phyloP scores from a whole-genome alignment of 768 basidiomycete species.

The Psilocybe sp. region DNA sequence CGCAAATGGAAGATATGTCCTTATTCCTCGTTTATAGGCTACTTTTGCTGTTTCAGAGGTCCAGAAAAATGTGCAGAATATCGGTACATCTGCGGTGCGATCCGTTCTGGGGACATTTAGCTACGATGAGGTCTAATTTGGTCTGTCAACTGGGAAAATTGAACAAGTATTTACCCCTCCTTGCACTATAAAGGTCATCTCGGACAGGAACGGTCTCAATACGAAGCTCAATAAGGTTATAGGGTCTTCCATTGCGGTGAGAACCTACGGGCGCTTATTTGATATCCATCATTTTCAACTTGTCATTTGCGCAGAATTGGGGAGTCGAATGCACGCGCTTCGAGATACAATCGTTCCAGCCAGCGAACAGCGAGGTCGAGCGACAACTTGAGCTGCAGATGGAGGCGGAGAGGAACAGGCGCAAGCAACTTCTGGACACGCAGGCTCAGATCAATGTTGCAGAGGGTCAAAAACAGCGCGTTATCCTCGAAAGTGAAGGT shows the following conservation, averaged over 20 bases:
- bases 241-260: conserved; percentile 45
- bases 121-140: conserved; percentile 37
- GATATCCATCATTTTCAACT: neutral
- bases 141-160: no score
- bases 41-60: conserved; percentile 51
- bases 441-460: conserved; percentile 58
- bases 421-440: conserved; percentile 56
- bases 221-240: conserved; percentile 44
- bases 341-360: conserved; percentile 59
- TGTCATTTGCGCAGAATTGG: conserved; percentile 36
- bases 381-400: conserved; percentile 61
- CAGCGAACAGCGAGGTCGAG: conserved; percentile 60
- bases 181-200: conserved; percentile 37
- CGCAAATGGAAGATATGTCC: no score
- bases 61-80: conserved; percentile 45
- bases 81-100: conserved; percentile 54
- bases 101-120: conserved; percentile 50
- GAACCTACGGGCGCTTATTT: no score
- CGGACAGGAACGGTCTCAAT: conserved; percentile 54
- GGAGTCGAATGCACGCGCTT: conserved; percentile 58
- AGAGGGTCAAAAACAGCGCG: conserved; percentile 55
- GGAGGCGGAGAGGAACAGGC: conserved; percentile 54
- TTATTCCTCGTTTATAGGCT: no score
- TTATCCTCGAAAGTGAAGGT: conserved; percentile 54
- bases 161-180: no score